Evolutionary conservation across 805 yeast species (phyloP).

Genomic region (Candida broadrunensis): DNA sequence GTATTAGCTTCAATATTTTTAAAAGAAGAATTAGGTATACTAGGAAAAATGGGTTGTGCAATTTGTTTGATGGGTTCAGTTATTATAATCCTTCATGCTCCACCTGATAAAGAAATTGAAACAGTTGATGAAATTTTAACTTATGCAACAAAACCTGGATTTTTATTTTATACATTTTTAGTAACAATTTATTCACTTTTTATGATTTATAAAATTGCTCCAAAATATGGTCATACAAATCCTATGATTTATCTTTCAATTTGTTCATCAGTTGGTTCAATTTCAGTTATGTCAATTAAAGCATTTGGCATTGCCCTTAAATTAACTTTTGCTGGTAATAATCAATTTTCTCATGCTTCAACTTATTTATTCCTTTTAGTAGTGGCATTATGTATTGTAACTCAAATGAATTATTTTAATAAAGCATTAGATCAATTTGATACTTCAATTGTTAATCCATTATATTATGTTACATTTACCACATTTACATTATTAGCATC

Average conservation of each 20-base stretch:
- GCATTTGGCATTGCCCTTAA: conserved; percentile 92
- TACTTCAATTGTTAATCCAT: conserved; percentile 86
- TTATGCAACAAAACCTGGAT: conserved; percentile 78
- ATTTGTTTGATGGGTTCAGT: conserved; percentile 85
- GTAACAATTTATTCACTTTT: conserved; percentile 69
- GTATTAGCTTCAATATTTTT: conserved; percentile 81
- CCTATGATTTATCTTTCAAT: conserved; percentile 89
- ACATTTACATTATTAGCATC: conserved; percentile 85
- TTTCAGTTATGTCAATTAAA: conserved; percentile 87
- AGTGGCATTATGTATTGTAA: conserved; percentile 76
- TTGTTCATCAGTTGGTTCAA: conserved; percentile 87
- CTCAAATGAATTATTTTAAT: conserved; percentile 93
- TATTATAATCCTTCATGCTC: conserved; percentile 86
- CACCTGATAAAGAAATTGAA: conserved; percentile 84
- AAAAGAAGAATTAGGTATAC: conserved; percentile 80
- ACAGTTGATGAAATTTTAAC: conserved; percentile 85
- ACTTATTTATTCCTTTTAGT: conserved; percentile 79
- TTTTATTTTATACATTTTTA: conserved; percentile 58
- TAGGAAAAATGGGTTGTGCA: conserved; percentile 92
- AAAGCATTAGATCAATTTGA: conserved; percentile 92
- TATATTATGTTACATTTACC: conserved; percentile 88
- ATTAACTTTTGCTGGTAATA: conserved; percentile 77
- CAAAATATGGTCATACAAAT: conserved; percentile 71
- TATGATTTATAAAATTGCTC: conserved; percentile 83
- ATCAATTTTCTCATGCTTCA: conserved; percentile 81